Base-by-base conservation (phyloP, 2,329 filamentous ascomycete species). In the Sordariomycetes sp. region DNA sequence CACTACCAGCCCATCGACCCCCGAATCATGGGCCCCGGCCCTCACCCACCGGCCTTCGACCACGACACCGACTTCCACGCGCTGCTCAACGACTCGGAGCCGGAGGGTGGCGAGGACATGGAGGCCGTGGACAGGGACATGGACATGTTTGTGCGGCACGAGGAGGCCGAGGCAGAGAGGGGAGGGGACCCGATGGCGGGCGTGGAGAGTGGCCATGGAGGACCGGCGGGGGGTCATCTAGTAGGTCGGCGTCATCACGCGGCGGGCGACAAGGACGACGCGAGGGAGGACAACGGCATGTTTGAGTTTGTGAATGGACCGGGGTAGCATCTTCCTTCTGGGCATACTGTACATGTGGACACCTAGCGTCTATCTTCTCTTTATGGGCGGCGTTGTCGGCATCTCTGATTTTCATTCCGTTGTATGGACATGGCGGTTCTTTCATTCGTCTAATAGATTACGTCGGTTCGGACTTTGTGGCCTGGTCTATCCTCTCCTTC, bases 1-100 rank as follows among this genome's bases (percentile, higher is more conserved):
- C 64, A 62, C 35, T 78, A 77, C 64, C 76, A 80, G 56, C 79
- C 78, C 28, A 81, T 82, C 65, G 79, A 82, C 63, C 79, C 79
- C n/a, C 78, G 79, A 62, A 81, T 82, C 57, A 81, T 81, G 62
- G 75, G 71, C 52, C 63, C 69, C 32, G 62, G 60, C 32, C 66
- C 62, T 52, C 64, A 64, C 53, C 15, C 15, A 2, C 39, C 39
- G 13, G 65, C 57, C 8, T 58, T 50, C 15, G 34, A 51, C 24
- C 42, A 71, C 3, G 74, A 78, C 28, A 68, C 75, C 0, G 74
- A 80, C 52, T 80, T 82, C 62, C 77, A 81, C 57, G 76, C 77
- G 1, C 66, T 82, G 1, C 73, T 82, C 2, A 74, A 76, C 62
- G 77, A 73, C 54, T 66, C 68, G 58, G 73, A 68, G 52, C 69